phyloP scores from a whole-genome alignment of 148 eudicot genomes.

The Dianthus caryophyllus region DNA sequence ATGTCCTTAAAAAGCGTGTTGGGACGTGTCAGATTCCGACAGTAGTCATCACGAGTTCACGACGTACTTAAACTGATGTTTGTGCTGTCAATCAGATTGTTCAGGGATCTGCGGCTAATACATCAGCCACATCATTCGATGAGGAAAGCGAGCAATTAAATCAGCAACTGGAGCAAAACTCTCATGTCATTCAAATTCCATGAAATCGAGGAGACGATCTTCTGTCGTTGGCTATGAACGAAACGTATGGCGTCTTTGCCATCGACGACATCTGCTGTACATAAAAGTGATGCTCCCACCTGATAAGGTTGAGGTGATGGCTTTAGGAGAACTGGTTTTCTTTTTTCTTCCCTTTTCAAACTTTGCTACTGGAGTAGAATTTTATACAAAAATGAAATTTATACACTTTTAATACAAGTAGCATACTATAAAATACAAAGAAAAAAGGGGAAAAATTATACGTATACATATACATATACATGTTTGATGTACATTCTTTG shows the following conservation, averaged over 20 bases:
- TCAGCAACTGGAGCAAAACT: neutral
- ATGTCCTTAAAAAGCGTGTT: neutral
- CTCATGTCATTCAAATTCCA: constrained; percentile 30
- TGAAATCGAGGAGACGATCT: neutral
- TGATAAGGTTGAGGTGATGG: constrained; percentile 31
- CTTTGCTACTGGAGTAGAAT: too few species aligned
- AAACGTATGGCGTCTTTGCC: neutral
- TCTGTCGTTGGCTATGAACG: neutral
- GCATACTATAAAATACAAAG: neutral
- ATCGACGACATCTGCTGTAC: neutral
- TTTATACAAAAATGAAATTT: neutral
- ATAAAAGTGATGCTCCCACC: constrained; percentile 29
- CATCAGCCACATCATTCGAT: constrained; percentile 14
- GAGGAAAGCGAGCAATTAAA: constrained; percentile 19
- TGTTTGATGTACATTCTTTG: neutral
- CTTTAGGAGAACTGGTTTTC: neutral
- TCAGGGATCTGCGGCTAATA: constrained; percentile 17
- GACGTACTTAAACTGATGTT: neutral
- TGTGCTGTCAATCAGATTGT: neutral
- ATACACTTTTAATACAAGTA: neutral
- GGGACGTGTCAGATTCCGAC: neutral
- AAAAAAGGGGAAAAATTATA: too few species aligned
- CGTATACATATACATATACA: too few species aligned
- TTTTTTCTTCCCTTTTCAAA: neutral
- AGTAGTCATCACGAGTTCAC: neutral